These are phyloP conservation scores for Lipomyces starkeyi DNA, from an alignment of 805 yeast species.

Conservation along the genomic window DNA sequence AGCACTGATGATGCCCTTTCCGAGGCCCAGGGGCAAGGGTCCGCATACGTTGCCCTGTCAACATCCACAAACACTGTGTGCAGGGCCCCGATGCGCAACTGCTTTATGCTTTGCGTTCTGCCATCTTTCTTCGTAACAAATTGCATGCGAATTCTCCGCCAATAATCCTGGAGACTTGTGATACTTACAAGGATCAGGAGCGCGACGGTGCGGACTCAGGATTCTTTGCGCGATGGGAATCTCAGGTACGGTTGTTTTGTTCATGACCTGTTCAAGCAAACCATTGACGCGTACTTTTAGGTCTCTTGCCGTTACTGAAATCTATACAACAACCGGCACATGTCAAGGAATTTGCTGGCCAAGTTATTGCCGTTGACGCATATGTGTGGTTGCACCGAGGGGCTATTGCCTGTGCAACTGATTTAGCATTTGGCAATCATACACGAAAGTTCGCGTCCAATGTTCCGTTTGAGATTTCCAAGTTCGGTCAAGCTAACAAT, in stretches of 20 bases:
- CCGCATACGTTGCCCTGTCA: background rate
- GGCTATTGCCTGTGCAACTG: conserved; percentile 80
- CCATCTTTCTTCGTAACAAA: background rate
- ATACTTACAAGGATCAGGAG: background rate
- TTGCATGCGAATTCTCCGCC: background rate
- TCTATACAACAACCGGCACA: conserved; percentile 68
- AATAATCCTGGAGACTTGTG: background rate
- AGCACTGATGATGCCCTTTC: background rate
- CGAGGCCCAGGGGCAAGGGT: background rate
- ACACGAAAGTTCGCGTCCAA: conserved; percentile 51
- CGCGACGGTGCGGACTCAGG: background rate
- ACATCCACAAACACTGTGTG: background rate
- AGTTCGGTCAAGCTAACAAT: background rate
- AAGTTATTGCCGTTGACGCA: conserved; percentile 80
- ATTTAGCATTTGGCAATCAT: conserved; percentile 71
- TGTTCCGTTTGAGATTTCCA: background rate
- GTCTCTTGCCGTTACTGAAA: conserved; percentile 78
- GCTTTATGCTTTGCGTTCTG: background rate
- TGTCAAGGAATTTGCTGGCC: conserved; percentile 68
- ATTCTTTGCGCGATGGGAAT: conserved; percentile 26
- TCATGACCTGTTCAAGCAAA: background rate
- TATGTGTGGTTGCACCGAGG: conserved; percentile 97
- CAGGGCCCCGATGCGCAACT: background rate
- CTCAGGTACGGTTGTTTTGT: conserved; percentile 11
- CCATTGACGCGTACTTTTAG: conserved; percentile 44